Conservation (phyloP, 164 flowering plant species). For the Saururus chinensis region DNA sequence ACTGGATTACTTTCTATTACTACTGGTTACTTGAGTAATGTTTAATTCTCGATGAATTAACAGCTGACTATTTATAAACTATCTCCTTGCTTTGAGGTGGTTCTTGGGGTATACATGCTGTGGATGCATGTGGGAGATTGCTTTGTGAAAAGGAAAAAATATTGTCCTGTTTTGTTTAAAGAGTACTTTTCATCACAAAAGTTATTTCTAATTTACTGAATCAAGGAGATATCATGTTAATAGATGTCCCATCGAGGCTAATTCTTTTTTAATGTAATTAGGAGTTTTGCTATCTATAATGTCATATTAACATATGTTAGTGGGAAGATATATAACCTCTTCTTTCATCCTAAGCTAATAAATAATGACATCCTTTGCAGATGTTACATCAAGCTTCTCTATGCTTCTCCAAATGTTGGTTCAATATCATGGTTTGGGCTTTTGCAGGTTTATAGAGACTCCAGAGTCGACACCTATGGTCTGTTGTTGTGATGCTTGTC, state of each 20-base stretch:
- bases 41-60: no score
- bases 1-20: no score
- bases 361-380: no score
- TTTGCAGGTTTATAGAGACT: constrained; percentile 91
- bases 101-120: constrained; percentile 93
- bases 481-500: constrained; percentile 97
- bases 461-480: constrained; percentile 99
- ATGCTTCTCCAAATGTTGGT: neutral
- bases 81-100: constrained; percentile 82
- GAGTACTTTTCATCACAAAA: constrained; percentile 31
- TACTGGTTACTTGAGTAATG: no score
- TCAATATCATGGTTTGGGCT: neutral
- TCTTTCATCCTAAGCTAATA: no score
- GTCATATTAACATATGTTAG: no score
- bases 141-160: constrained; percentile 97
- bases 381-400: neutral
- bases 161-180: constrained; percentile 96
- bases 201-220: no score
- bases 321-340: no score
- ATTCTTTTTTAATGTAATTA: no score
- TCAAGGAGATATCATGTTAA: neutral
- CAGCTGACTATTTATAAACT: neutral
- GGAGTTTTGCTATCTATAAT: no score
- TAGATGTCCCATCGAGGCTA: no score
- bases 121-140: constrained; percentile 99